Percentiles rank a stretch among this genome's conserved stretches.
Conservation (phyloP, 768 basidiomycete species). For the Clitopilus hobsonii region DNA sequence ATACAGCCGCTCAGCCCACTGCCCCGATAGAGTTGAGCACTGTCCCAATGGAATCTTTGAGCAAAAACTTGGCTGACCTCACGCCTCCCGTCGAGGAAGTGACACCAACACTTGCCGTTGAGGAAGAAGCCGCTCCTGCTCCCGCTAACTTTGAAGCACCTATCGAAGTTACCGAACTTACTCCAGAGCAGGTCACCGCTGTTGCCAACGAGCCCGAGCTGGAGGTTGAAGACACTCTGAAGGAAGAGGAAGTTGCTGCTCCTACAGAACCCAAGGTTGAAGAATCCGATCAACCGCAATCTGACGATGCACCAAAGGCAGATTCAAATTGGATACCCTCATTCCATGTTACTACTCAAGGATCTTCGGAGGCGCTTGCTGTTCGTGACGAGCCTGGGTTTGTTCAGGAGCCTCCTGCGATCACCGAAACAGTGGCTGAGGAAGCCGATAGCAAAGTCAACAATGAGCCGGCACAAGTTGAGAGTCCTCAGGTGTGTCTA, state of each 20-base stretch:
- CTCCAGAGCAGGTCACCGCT: too few relatives aligned
- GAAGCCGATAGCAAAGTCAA: background rate
- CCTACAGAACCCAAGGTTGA: constrained; percentile 8
- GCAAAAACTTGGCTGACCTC: too few relatives aligned
- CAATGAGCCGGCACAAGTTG: background rate
- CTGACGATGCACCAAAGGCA: background rate
- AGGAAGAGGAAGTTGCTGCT: background rate
- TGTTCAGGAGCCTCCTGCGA: constrained; percentile 6
- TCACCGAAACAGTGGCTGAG: background rate
- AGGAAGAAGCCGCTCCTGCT: too few relatives aligned
- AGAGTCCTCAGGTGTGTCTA: constrained; percentile 11
- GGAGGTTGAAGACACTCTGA: background rate
- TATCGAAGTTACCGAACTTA: too few relatives aligned
- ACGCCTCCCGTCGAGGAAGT: too few relatives aligned
- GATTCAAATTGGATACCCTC: constrained; percentile 49
- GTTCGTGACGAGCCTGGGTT: constrained; percentile 15
- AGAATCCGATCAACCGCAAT: background rate
- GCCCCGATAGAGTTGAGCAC: too few relatives aligned
- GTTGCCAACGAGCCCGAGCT: too few relatives aligned
- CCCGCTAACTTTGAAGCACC: too few relatives aligned
- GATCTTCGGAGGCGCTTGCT: constrained; percentile 17
- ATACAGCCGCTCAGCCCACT: too few relatives aligned
- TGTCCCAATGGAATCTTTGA: too few relatives aligned
- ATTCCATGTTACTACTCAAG: constrained; percentile 43
- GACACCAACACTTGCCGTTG: too few relatives aligned